Evolutionary conservation across 2,329 filamentous ascomycete species (phyloP), one percentile per base, ranked within the genome.

Genomic region (Xylariomycetidae sp.): DNA sequence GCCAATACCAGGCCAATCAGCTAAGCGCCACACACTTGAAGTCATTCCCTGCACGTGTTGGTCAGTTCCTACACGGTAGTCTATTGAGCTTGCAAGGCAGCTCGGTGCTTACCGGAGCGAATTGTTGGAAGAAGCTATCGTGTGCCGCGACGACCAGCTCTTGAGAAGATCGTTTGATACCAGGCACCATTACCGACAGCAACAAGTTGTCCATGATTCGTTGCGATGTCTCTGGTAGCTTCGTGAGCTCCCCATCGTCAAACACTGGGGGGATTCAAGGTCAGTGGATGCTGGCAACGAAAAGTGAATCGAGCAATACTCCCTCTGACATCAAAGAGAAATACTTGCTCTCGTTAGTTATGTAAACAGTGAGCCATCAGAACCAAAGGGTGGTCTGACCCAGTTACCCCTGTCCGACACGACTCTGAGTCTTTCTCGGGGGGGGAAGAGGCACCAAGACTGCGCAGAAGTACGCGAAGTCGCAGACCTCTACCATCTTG

Each of bases 191-290:
- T 8, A 24, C 25, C 2, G 19, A 24, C n/a, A 31, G 19, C 25
- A 31, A 13, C n/a, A n/a, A n/a, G 29, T 31, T 31, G 15, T 31
- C 25, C 19, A 31, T 31, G n/a, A 31, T 31, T 19, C 29, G 19
- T 31, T 9, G 4, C 7, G 19, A 24, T 5, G 4, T 15, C 2
- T 16, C 8, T 9, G 29, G 29, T 15, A 23, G 19, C 4, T 24
- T 12, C 10, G 29, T 31, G 5, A 31, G 29, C 18, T 31, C 29
- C 6, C 29, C 29, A n/a, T 31, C 29, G 19, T 31, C 29, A 31
- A 31, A 31, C 29, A 31, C 29, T 31, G 12, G 4, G 22, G n/a
- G n/a, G n/a, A n/a, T n/a, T n/a, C n/a, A n/a, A n/a, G n/a, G n/a
- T n/a, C n/a, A n/a, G n/a, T n/a, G n/a, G n/a, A n/a, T n/a, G n/a